Conservation (phyloP, 257 asterid species). For the Gentiana dahurica region DNA sequence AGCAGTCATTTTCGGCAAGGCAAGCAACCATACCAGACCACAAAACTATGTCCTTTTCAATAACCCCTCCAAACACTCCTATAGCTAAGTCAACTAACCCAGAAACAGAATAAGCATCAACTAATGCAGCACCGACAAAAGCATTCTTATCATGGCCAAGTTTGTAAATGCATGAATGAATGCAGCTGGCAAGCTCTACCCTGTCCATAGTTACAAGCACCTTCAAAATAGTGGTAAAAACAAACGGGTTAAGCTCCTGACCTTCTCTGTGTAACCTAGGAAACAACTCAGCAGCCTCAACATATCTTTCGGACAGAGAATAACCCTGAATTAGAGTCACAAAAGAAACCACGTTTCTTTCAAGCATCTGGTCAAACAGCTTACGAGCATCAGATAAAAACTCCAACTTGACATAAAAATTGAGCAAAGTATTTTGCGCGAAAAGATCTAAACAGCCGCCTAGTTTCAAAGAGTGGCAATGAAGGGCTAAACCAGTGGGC, state of each 20-base stretch:
- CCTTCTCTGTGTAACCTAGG: constrained; percentile 30
- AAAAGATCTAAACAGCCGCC: constrained; percentile 44
- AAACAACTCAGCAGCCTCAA: constrained; percentile 23
- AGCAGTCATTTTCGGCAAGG: constrained; percentile 61
- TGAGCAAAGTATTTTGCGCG: constrained; percentile 55
- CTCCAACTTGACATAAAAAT: constrained; percentile 22
- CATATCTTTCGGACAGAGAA: constrained; percentile 7
- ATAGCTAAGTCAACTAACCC: constrained; percentile 46
- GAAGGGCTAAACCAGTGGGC: constrained; percentile 16
- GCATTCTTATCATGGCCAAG: constrained; percentile 25
- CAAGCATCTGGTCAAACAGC: constrained; percentile 29
- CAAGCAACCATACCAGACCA: constrained; percentile 91
- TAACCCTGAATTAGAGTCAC: constrained; percentile 33
- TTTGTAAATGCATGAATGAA: constrained; percentile 25
- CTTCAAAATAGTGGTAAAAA: constrained; percentile 30
- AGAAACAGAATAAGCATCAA: constrained; percentile 65
- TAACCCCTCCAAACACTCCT: constrained; percentile 48
- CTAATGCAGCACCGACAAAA: constrained; percentile 64
- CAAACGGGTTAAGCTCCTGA: constrained; percentile 35
- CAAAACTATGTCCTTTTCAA: constrained; percentile 63
- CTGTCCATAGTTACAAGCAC: constrained; percentile 28
- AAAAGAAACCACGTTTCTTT: constrained; percentile 32
- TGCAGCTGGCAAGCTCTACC: constrained; percentile 15
- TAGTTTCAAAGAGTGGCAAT: constrained; percentile 20
- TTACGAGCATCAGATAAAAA: constrained; percentile 22